Evolutionary conservation across 2,329 filamentous ascomycete species (phyloP), one percentile per base, ranked within the genome.

Genomic region (Trichoderma cornu-damae): DNA sequence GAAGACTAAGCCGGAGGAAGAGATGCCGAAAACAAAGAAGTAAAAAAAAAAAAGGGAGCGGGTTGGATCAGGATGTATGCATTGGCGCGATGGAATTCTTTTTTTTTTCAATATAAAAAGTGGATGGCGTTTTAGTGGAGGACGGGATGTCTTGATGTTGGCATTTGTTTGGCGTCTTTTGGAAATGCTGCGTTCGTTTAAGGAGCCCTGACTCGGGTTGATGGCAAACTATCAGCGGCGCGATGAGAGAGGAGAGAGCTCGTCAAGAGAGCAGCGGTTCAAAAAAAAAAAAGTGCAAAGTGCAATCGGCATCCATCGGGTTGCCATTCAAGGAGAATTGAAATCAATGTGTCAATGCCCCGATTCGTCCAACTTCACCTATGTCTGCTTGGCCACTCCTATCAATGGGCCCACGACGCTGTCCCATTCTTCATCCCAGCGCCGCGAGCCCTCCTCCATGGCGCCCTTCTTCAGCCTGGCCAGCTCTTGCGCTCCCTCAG

Each of bases 381-480:
- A 59, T 28, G 50, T 51, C 7, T 59, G 16, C 16, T 62, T 62
- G 20, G 63, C 63, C 16, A 82, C 66, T 1, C 79, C 85, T 53
- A 96, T 79, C 3, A 96, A 72, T 46, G 79, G 81, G 9, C 87
- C 90, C 6, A 92, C 88, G 43, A 96, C 85, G 8, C 82, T 79
- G 76, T 95, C 85, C 94, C 94, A 99, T 69, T 96, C 91, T 63
- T 91, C 88, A 65, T 95, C 87, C 94, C 94, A 99, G 44, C 93
- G 80, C 57, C 86, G 77, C 42, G 77, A 77, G 34, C 90, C 90
- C 70, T 97, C 92, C 61, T 80, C 75, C 28, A 85, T 70, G 1
- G 92, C 92, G 0, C 92, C 91, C 38, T 75, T 68, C 65, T 83
- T 88, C 64, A 96, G 70, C 3, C 40, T 72, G 34, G 74, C 74